Percentiles rank a stretch among this genome's conserved stretches.
Evolutionary conservation across 1,139 yeast genomes (phyloP).

Genomic region (Yamadazyma epiphylla): DNA sequence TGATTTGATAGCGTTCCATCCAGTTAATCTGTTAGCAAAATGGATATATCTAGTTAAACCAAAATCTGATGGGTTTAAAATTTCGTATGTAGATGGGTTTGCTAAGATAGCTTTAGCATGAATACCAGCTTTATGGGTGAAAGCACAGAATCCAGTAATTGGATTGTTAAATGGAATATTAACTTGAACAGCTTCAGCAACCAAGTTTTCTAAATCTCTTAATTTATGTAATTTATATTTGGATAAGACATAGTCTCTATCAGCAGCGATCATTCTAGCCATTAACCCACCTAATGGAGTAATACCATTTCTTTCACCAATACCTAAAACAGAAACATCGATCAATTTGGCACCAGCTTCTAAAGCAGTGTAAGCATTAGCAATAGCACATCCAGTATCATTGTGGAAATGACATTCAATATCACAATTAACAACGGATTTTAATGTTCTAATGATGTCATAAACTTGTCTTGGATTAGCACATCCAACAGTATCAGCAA

Average conservation of each 20-base stretch:
- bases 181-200: conserved; percentile 56
- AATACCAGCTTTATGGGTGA: conserved; percentile 60
- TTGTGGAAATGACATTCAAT: conserved; percentile 61
- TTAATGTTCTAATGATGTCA: conserved; percentile 55
- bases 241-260: conserved; percentile 53
- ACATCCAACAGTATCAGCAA: conserved; percentile 61
- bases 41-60: conserved; percentile 57
- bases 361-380: conserved; percentile 57
- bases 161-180: conserved; percentile 60
- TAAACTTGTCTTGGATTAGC: conserved; percentile 61
- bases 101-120: conserved; percentile 61
- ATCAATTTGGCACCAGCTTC: conserved; percentile 60
- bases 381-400: conserved; percentile 61
- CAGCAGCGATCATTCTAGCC: conserved; percentile 62
- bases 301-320: conserved; percentile 60
- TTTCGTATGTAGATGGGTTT: conserved; percentile 58
- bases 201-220: conserved; percentile 54
- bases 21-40: conserved; percentile 57
- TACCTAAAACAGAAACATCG: conserved; percentile 56
- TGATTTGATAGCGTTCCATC: conserved; percentile 50
- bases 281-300: conserved; percentile 60
- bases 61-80: conserved; percentile 53
- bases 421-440: conserved; percentile 53
- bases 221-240: conserved; percentile 53
- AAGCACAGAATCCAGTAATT: conserved; percentile 60